A percentile compares a stretch with the other conserved stretches of the same genome.
These are phyloP conservation scores for Xanthoconium stramineum DNA, from an alignment of 768 basidiomycete species.

Conservation along the genomic window DNA sequence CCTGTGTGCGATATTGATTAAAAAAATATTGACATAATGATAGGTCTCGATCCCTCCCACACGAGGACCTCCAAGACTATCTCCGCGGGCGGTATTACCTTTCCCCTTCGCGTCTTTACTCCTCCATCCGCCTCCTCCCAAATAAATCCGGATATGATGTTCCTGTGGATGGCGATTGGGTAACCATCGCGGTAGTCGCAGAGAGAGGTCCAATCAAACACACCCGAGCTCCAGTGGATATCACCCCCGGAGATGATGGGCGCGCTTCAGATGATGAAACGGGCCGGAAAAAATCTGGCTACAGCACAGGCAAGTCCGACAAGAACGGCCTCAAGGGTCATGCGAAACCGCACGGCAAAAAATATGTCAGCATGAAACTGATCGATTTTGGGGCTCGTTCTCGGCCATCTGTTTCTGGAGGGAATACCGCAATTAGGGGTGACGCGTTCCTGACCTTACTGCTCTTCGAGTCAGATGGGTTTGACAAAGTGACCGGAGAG, in stretches of 20 bases:
- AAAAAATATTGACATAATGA: slow-evolving; percentile 11
- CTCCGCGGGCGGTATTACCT: slow-evolving; percentile 83
- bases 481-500: slow-evolving; percentile 52
- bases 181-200: slow-evolving; percentile 94
- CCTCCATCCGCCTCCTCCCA: slow-evolving; percentile 69
- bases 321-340: slow-evolving; percentile 17
- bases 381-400: slow-evolving; percentile 74
- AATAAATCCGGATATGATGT: slow-evolving; percentile 87
- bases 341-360: slow-evolving; percentile 55
- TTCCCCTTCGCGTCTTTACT: slow-evolving; percentile 87
- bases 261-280: slow-evolving; percentile 32
- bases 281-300: slow-evolving; percentile 3
- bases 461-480: slow-evolving; percentile 83
- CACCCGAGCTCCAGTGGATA: slow-evolving; percentile 60
- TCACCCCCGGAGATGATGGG: slow-evolving; percentile 45
- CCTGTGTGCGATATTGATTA: not conserved
- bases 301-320: slow-evolving; percentile 7
- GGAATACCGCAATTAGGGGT: slow-evolving; percentile 62
- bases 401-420: slow-evolving; percentile 51
- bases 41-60: slow-evolving; percentile 70
- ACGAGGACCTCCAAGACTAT: slow-evolving; percentile 78
- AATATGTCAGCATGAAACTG: slow-evolving; percentile 83
- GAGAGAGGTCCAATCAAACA: slow-evolving; percentile 80
- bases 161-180: slow-evolving; percentile 90
- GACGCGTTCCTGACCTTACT: slow-evolving; percentile 82